phyloP scores from a whole-genome alignment of 2,329 filamentous ascomycete genomes.

The Colletotrichum destructivum region DNA sequence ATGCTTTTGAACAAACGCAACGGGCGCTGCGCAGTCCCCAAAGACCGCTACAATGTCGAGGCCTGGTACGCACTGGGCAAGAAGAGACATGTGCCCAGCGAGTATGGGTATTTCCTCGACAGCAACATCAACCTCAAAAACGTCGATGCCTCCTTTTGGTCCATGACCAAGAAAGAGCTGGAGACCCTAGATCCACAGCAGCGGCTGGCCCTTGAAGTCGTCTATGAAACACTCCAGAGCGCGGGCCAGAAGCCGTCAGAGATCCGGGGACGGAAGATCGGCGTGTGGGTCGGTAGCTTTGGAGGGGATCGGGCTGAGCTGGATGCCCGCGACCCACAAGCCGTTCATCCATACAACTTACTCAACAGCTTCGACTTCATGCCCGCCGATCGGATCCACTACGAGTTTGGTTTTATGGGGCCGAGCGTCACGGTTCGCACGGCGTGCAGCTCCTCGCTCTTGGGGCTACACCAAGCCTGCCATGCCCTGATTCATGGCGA shows the following conservation, averaged over 20 bases:
- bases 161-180: conserved; percentile 27
- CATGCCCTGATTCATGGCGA: conserved; percentile 48
- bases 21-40: conserved; percentile 19
- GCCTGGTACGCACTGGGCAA: conserved; percentile 20
- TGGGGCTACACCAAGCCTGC: conserved; percentile 52
- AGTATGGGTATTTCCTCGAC: conserved; percentile 25
- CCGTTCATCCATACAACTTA: conserved; percentile 40
- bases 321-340: conserved; percentile 7
- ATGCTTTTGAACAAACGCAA: conserved; percentile 21
- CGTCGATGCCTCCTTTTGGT: conserved; percentile 25
- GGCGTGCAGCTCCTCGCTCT: conserved; percentile 53
- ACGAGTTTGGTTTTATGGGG: conserved; percentile 38
- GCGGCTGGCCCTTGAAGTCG: conserved; percentile 50
- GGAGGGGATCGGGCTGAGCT: conserved; percentile 46
- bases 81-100: conserved; percentile 13
- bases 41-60: conserved; percentile 27
- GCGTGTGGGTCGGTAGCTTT: conserved; percentile 49
- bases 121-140: conserved; percentile 30
- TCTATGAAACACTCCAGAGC: conserved; percentile 50
- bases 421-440: conserved; percentile 57
- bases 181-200: conserved; percentile 52
- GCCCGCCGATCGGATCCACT: conserved; percentile 45
- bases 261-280: conserved; percentile 47
- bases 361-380: conserved; percentile 41
- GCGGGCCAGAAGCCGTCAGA: conserved; percentile 47